Conservation (phyloP, 768 basidiomycete genomes). For the Amyloporia xantha region DNA sequence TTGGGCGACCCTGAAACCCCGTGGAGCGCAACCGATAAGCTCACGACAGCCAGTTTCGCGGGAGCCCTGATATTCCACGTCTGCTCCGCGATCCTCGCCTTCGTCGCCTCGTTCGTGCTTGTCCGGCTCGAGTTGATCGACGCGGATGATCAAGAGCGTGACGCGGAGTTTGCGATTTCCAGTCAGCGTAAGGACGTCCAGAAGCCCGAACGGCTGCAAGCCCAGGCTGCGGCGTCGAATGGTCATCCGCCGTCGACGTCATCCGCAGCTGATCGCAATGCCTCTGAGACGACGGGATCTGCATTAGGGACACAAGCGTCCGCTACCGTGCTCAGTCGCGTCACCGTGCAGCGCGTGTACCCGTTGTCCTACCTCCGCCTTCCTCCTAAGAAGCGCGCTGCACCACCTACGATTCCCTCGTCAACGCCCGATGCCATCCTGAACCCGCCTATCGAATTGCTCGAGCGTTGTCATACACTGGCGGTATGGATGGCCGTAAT, state of each 20-base stretch:
- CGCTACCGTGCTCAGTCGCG: neutral
- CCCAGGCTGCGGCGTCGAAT: neutral
- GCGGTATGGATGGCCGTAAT: slow-evolving; percentile 14
- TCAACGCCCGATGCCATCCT: neutral
- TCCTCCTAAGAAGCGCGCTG: neutral
- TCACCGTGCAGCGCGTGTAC: neutral
- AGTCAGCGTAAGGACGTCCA: neutral
- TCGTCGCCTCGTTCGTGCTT: slow-evolving; percentile 50
- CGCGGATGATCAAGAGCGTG: slow-evolving; percentile 31
- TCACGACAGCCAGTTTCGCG: slow-evolving; percentile 14
- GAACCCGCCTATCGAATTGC: slow-evolving; percentile 3
- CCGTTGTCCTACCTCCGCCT: neutral
- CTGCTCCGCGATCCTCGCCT: slow-evolving; percentile 43
- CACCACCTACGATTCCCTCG: too few species aligned
- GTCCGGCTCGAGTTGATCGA: slow-evolving; percentile 47
- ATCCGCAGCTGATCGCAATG: neutral
- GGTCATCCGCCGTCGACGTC: neutral
- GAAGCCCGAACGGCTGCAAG: neutral
- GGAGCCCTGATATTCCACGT: slow-evolving; percentile 33
- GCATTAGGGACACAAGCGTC: neutral
- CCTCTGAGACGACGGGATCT: neutral
- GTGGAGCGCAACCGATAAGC: slow-evolving; percentile 12
- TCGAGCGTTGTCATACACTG: slow-evolving; percentile 18
- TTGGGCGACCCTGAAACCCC: slow-evolving; percentile 3
- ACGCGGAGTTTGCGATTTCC: slow-evolving; percentile 30